These are phyloP conservation scores for Chloropicon primus DNA, from an alignment of 139 green algal genomes.

Conservation along the genomic window DNA sequence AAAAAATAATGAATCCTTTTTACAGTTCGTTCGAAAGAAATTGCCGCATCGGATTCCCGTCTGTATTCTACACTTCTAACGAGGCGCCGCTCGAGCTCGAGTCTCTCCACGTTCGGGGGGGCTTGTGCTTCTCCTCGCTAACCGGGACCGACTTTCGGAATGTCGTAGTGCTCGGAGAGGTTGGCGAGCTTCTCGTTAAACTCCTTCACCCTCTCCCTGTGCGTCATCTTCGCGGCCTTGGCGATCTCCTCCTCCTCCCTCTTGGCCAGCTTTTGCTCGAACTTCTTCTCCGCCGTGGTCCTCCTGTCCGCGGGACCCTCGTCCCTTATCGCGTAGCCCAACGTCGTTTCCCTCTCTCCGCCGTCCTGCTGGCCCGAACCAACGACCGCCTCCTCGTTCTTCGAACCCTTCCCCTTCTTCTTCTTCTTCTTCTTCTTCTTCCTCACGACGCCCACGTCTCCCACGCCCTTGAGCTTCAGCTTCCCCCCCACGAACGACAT, in stretches of 20 bases:
- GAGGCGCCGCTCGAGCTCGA: neutral
- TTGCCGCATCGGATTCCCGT: too few relatives aligned
- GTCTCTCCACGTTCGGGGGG: neutral
- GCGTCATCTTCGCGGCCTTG: conserved; percentile 7
- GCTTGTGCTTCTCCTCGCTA: too few relatives aligned
- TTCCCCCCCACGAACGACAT: conserved; percentile 63
- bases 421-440: conserved; percentile 76
- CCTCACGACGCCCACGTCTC: conserved; percentile 27
- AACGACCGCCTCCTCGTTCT: conserved; percentile 1
- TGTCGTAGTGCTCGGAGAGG: conserved; percentile 73
- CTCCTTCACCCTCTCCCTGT: conserved; percentile 65
- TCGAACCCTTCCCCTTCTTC: conserved; percentile 6
- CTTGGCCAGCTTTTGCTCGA: neutral
- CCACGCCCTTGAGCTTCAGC: conserved; percentile 76
- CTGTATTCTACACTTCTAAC: too few relatives aligned
- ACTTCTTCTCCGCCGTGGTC: conserved; percentile 61
- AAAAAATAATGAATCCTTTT: too few relatives aligned
- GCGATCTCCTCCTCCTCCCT: neutral
- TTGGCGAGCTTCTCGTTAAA: conserved; percentile 67
- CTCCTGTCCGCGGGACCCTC: conserved; percentile 37
- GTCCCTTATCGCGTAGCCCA: neutral
- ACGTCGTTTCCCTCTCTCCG: neutral
- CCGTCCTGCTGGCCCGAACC: too few relatives aligned
- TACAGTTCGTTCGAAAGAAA: too few relatives aligned
- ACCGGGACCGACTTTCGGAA: conserved; percentile 49